Evolutionary conservation across 768 basidiomycete species (phyloP).

Genomic region (Lactarius vividus): DNA sequence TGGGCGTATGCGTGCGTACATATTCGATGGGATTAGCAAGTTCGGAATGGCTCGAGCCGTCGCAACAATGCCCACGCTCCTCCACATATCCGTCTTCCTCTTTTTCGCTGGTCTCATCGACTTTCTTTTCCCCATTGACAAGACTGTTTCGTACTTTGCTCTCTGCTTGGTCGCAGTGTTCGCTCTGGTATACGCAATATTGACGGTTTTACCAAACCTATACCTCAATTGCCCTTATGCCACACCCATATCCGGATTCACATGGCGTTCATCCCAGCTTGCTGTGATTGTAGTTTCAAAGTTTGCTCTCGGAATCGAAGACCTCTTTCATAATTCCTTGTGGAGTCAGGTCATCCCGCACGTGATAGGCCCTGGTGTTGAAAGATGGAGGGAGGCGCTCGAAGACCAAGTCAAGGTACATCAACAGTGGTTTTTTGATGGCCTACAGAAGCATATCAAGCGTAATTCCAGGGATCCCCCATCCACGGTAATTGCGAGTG

Average conservation of each 20-base stretch:
- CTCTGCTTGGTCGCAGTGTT: neutral
- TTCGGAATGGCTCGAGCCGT: neutral
- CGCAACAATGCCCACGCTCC: neutral
- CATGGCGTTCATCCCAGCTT: neutral
- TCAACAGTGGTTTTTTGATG: no score
- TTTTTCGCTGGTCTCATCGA: constrained; percentile 20
- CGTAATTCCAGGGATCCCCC: no score
- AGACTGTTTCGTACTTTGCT: neutral
- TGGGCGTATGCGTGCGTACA: neutral
- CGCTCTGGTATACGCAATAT: neutral
- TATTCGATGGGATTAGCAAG: neutral
- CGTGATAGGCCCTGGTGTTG: neutral
- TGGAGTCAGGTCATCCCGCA: neutral
- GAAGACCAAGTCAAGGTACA: no score
- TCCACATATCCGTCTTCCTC: constrained; percentile 12
- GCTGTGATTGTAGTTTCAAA: neutral
- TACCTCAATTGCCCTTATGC: constrained; percentile 5
- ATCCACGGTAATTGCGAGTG: no score
- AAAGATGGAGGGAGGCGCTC: no score
- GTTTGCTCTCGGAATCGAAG: neutral
- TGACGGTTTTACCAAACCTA: constrained; percentile 3
- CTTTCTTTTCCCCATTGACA: constrained; percentile 5
- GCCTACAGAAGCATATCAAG: no score
- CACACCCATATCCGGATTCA: constrained; percentile 10
- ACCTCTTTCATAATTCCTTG: neutral